Base-by-base conservation (phyloP, 1,284 basidiomycete species). In the Cryptococcus sp. region DNA sequence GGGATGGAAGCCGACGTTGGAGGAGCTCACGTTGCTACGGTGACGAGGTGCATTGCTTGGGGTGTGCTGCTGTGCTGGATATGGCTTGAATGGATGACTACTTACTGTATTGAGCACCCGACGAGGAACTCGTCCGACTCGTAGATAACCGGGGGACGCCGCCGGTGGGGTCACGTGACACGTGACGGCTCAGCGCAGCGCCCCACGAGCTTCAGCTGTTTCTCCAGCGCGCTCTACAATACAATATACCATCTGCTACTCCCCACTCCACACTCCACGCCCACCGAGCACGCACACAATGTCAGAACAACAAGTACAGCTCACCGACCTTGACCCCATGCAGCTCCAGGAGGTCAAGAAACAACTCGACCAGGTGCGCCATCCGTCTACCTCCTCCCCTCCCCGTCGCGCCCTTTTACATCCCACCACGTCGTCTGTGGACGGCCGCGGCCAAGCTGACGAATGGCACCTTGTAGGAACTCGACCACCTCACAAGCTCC, bases 401-500 rank as follows among this genome's bases (percentile, higher is more conserved):
- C 16, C n/a, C 9, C 28, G 9, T 4, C 28, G 28, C 28, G 28
- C 23, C 20, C 20, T 44, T 18, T 23, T 18, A 3, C 21, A 55
- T 47, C 1, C 16, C 38, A 43, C 3, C 1, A 12, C 20, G 4
- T 43, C 39, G 40, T 11, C 40, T 43, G 16, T 43, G n/a, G 4
- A 12, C 15, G 8, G 2, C 11, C 11, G 16, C 18, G 12, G 11
- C 8, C 21, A 8, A 44, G 16, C 35, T 40, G 48, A 52, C 21
- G 28, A 9, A 9, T 33, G 9, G 54, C 23, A 8, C 0, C n/a
- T 20, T 50, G 35, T 77, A 97, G 90, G 95, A 98, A 81, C 79
- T 98, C 40, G 87, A 86, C 59, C 94, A 97, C 73, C 81, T 98
- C 53, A 91, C 93, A 7, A 88, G 84, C 64, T 97, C 94, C 23